Evolutionary conservation across 768 basidiomycete species (phyloP).

Genomic region (Leccinellum albellum): DNA sequence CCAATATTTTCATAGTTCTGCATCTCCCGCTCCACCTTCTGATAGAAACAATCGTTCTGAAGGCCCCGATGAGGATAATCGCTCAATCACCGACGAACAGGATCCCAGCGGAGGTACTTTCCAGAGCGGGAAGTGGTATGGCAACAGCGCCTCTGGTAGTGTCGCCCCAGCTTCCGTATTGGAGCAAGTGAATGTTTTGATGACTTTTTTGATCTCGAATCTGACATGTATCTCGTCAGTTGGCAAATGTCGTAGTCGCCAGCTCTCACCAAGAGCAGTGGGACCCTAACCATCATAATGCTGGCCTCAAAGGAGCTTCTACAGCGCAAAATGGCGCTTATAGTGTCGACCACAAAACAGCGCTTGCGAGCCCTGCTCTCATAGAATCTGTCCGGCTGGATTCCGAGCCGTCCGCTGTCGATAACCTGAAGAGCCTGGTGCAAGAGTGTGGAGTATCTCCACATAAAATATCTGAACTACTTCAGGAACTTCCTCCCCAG

Average conservation of each 20-base stretch:
- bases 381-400: slow-evolving; percentile 43
- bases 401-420: slow-evolving; percentile 55
- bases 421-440: slow-evolving; percentile 80
- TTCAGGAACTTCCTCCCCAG: slow-evolving; percentile 82
- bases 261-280: slow-evolving; percentile 30
- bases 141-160: slow-evolving; percentile 79
- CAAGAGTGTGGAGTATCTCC: slow-evolving; percentile 92
- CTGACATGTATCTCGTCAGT: slow-evolving; percentile 34
- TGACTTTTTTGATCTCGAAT: slow-evolving; percentile 10
- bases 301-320: slow-evolving; percentile 8
- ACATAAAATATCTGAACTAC: slow-evolving; percentile 83
- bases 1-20: slow-evolving; percentile 55
- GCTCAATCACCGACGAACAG: slow-evolving; percentile 73
- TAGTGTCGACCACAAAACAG: slow-evolving; percentile 23
- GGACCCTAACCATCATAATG: slow-evolving; percentile 20
- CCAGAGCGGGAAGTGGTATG: slow-evolving; percentile 84
- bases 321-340: slow-evolving; percentile 24
- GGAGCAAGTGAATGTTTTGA: slow-evolving; percentile 58
- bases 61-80: slow-evolving; percentile 58
- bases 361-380: slow-evolving; percentile 29
- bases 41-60: slow-evolving; percentile 45
- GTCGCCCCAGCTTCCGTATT: slow-evolving; percentile 75
- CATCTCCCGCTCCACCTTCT: slow-evolving; percentile 29
- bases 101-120: slow-evolving; percentile 74
- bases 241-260: slow-evolving; percentile 52